Evolutionary conservation across 495 filamentous ascomycete species (phyloP).

Genomic region (Aspergillus funiculosus): DNA sequence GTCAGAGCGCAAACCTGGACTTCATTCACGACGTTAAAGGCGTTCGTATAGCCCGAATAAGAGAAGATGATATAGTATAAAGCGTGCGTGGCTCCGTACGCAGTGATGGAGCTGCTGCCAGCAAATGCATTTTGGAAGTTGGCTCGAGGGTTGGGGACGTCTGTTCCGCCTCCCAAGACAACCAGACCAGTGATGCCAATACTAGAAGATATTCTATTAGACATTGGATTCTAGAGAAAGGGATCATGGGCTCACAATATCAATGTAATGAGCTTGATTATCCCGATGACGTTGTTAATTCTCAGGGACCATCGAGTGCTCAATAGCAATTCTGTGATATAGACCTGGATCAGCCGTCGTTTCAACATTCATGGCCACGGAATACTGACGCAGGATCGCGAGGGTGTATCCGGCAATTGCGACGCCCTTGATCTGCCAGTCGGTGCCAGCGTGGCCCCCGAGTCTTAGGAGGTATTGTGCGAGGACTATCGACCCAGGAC

Average conservation of each 20-base stretch:
- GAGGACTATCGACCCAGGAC: slow-evolving; percentile 25
- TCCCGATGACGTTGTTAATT: slow-evolving; percentile 49
- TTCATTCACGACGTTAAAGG: slow-evolving; percentile 63
- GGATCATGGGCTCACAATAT: slow-evolving; percentile 33
- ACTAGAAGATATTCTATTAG: slow-evolving; percentile 8
- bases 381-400: slow-evolving; percentile 33
- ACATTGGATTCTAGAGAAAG: background rate
- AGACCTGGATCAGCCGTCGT: too few relatives aligned
- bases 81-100: slow-evolving; percentile 53
- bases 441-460: slow-evolving; percentile 36
- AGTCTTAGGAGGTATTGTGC: slow-evolving; percentile 51
- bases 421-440: slow-evolving; percentile 58
- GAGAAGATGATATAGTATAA: slow-evolving; percentile 58
- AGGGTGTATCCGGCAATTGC: slow-evolving; percentile 54
- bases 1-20: slow-evolving; percentile 44
- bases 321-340: slow-evolving; percentile 44
- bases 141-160: slow-evolving; percentile 46
- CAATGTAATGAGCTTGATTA: slow-evolving; percentile 50
- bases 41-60: slow-evolving; percentile 55
- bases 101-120: slow-evolving; percentile 42
- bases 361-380: background rate
- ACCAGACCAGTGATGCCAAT: slow-evolving; percentile 55
- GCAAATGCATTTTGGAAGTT: slow-evolving; percentile 58
- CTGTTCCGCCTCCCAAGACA: slow-evolving; percentile 52
- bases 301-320: slow-evolving; percentile 50